Conservation (phyloP, 1,284 basidiomycete genomes). For the Ceratobasidium papillatum region DNA sequence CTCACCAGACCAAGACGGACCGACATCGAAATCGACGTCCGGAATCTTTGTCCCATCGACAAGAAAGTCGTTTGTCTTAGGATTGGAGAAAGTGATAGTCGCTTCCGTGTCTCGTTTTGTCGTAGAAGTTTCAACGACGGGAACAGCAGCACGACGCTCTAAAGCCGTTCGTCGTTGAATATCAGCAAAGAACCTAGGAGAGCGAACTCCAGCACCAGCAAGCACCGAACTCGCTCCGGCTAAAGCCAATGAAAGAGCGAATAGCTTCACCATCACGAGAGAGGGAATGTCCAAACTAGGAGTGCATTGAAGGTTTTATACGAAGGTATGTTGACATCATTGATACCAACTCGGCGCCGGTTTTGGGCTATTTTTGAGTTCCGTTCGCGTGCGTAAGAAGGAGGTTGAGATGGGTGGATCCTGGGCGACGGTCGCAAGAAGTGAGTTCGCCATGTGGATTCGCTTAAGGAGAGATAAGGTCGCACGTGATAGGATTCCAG, state of each 20-base stretch:
- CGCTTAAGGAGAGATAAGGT: background rate
- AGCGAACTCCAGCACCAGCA: background rate
- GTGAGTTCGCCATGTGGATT: background rate
- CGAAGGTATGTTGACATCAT: background rate
- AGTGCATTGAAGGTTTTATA: background rate
- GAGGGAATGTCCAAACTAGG: background rate
- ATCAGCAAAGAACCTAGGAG: conserved; percentile 1
- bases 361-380: background rate
- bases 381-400: background rate
- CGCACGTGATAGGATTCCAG: background rate
- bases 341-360: background rate
- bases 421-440: background rate
- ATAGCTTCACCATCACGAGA: background rate
- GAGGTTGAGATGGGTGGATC: background rate
- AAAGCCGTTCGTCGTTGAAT: background rate
- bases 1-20: conserved; percentile 69
- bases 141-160: background rate
- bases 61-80: conserved; percentile 65
- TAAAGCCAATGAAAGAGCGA: background rate
- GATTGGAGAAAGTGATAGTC: conserved; percentile 77
- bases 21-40: conserved; percentile 74
- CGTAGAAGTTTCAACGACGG: background rate
- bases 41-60: conserved; percentile 75
- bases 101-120: conserved; percentile 46
- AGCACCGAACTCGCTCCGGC: background rate